These are phyloP conservation scores for Vitis rupestris DNA, from an alignment of 164 flowering plant species.

Conservation along the genomic window DNA sequence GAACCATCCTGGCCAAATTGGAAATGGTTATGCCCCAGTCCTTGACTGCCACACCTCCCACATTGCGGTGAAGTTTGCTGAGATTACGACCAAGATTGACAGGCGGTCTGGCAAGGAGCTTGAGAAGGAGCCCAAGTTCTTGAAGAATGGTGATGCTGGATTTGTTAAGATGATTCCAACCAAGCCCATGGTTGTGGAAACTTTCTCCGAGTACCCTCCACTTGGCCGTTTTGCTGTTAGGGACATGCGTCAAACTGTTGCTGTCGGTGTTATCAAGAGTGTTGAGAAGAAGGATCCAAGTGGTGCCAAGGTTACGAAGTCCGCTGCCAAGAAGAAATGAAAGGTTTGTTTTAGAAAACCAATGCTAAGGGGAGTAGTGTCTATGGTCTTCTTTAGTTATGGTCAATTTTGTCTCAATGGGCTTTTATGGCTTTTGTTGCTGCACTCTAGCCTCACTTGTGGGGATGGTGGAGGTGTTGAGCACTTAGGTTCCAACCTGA, in stretches of 20 bases:
- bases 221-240: too few relatives aligned
- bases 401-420: slow-evolving; percentile 1
- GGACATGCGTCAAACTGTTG: too few relatives aligned
- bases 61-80: slow-evolving; percentile 13
- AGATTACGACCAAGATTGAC: slow-evolving; percentile 22
- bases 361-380: neutral
- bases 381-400: neutral
- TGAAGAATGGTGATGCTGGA: slow-evolving; percentile 28
- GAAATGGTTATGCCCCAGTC: too few relatives aligned
- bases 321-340: slow-evolving; percentile 10
- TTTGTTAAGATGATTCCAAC: neutral
- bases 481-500: slow-evolving; percentile 2
- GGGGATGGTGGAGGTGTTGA: slow-evolving; percentile 16
- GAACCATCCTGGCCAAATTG: too few relatives aligned
- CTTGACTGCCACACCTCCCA: too few relatives aligned
- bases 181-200: too few relatives aligned
- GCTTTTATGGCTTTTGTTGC: neutral
- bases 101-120: slow-evolving; percentile 25
- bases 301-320: too few relatives aligned
- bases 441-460: slow-evolving; percentile 13
- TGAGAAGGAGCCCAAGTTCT: slow-evolving; percentile 28
- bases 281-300: too few relatives aligned
- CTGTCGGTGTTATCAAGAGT: too few relatives aligned
- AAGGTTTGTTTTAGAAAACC: neutral
- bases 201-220: too few relatives aligned